Percentiles rank a stretch among this genome's conserved stretches.
These are phyloP conservation scores for Monoraphidium neglectum DNA, from an alignment of 139 green algal species.

Conservation along the genomic window DNA sequence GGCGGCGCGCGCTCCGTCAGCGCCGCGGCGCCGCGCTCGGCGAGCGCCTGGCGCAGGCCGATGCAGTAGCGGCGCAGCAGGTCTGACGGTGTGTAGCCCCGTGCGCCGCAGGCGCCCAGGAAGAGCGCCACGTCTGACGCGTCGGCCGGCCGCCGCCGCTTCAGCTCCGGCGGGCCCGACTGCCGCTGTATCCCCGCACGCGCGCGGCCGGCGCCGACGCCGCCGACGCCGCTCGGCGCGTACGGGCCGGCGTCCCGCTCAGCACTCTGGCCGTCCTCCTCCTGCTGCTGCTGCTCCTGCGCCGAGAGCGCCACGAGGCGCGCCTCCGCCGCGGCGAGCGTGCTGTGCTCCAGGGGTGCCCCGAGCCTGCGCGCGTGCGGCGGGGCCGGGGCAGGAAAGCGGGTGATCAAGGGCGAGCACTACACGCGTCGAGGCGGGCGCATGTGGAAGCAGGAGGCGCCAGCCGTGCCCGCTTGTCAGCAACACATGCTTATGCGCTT, in stretches of 20 bases:
- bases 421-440: conserved; percentile 9
- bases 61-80: neutral
- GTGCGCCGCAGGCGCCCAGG: conserved; percentile 4
- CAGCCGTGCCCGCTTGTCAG: too few relatives aligned
- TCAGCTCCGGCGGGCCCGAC: neutral
- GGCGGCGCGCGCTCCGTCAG: neutral
- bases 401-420: conserved; percentile 5
- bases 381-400: too few relatives aligned
- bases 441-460: neutral
- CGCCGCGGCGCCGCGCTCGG: neutral
- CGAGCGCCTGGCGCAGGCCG: neutral
- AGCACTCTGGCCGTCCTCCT: neutral
- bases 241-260: neutral
- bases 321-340: conserved; percentile 5
- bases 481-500: neutral
- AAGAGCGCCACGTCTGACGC: neutral
- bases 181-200: neutral
- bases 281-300: conserved; percentile 13
- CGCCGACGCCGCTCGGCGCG: neutral
- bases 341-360: neutral
- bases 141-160: neutral
- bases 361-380: too few relatives aligned
- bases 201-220: neutral
- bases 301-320: neutral
- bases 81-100: neutral